Evolutionary conservation across 495 filamentous ascomycete genomes (phyloP), one percentile per base, ranked within the genome.

Genomic region (Saxophila tyrrhenica): DNA sequence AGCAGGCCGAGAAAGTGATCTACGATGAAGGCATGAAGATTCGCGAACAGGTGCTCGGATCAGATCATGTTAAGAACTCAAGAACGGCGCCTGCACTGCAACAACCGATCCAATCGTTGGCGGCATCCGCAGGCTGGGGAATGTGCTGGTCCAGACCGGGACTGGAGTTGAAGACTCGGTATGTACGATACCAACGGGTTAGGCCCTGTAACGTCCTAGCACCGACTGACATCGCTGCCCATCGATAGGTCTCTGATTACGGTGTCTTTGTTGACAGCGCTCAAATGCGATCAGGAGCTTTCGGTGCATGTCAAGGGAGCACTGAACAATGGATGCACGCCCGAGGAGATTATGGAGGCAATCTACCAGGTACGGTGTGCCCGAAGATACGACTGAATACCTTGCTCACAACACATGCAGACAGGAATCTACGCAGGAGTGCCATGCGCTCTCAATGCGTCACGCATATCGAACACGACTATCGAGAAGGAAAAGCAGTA

Each of bases 11-110:
- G n/a, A 8, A 44, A n/a, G 19, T 21, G 3, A 5, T 44, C 17
- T 44, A 44, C 41, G 41, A 44, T n/a, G 41, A 44, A 17, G 41
- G 41, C 41, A 44, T 44, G 41, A 44, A 44, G 41, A n/a, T 44
- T 7, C 41, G 41, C 3, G 41, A 44, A n/a, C 41, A 44, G 17
- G 41, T 44, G 7, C 41, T 44, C 41, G 41, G 41, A 8, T 8
- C 41, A 7, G 41, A 44, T 3, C 41, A 44, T 17, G 41, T 44
- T 7, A 44, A 44, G 41, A 44, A 44, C 16, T 44, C 41, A 3
- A n/a, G 41, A 7, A n/a, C 7, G n/a, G 7, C 17, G 16, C 41
- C 41, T 8, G 41, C 7, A 21, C 19, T 44, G n/a, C 41, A 44
- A n/a, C 41, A 44, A 17, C 41, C 41, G 19, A 17, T 44, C 5